phyloP scores from a whole-genome alignment of 2,329 filamentous ascomycete species.

The Epichloe scottii region DNA sequence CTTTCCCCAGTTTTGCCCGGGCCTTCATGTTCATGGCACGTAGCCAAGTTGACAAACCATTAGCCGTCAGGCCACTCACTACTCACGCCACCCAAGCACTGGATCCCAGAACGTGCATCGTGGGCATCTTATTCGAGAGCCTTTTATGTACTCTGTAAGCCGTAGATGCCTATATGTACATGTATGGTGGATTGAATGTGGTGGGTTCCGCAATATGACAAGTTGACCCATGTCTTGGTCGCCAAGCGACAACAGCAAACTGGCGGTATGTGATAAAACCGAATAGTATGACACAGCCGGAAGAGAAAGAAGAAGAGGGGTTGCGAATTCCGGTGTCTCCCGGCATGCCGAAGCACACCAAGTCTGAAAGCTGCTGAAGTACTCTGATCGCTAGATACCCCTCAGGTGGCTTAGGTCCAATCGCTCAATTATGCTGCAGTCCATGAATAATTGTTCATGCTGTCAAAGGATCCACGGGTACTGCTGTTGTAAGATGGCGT shows the following conservation, averaged over 20 bases:
- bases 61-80: background rate
- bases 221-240: background rate
- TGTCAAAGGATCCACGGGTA: conserved; percentile 32
- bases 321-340: too few species aligned
- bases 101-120: background rate
- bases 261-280: background rate
- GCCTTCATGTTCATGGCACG: background rate
- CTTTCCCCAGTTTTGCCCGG: too few species aligned
- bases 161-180: background rate
- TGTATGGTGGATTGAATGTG: background rate
- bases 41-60: background rate
- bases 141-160: background rate
- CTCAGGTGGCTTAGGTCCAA: background rate
- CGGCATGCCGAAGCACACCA: background rate
- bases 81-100: background rate
- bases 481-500: conserved; percentile 29
- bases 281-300: too few species aligned
- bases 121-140: background rate
- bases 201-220: background rate
- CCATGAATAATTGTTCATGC: conserved; percentile 46
- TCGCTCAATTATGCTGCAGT: conserved; percentile 29
- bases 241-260: background rate
- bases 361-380: background rate
- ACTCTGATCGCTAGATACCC: background rate
- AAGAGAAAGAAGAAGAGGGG: too few species aligned